These are phyloP conservation scores for Aspergillus ibericus DNA, from an alignment of 2,329 filamentous ascomycete genomes.

Conservation along the genomic window DNA sequence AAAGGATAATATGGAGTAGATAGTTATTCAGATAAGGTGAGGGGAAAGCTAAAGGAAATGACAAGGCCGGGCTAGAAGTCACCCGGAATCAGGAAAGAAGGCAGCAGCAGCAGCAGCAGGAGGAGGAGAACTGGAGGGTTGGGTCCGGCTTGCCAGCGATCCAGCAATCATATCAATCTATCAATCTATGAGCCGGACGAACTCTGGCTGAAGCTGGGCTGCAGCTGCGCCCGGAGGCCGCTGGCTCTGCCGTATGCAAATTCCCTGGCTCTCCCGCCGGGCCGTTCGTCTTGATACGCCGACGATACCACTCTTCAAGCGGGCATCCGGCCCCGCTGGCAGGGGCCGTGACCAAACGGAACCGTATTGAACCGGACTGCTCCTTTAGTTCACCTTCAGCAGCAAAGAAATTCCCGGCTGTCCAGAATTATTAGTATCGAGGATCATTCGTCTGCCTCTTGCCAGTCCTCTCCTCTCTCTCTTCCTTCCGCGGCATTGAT, in stretches of 20 bases:
- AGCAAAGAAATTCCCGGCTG: constrained; percentile 9
- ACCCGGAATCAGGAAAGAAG: background rate
- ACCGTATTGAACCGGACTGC: background rate
- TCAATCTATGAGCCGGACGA: background rate
- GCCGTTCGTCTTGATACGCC: background rate
- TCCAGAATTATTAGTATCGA: constrained; percentile 11
- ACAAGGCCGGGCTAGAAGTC: background rate
- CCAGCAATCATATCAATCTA: background rate
- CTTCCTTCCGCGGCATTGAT: constrained; percentile 7
- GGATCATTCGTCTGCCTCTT: background rate
- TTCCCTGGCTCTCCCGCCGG: background rate
- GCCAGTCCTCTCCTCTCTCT: constrained; percentile 1
- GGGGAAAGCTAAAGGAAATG: background rate
- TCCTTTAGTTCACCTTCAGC: constrained; percentile 10
- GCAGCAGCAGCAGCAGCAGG: background rate
- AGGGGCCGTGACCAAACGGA: background rate
- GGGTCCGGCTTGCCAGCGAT: background rate
- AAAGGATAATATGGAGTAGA: background rate
- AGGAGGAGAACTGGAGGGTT: background rate
- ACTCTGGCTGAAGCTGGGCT: no score
- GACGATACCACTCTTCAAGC: background rate
- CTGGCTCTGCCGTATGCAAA: no score
- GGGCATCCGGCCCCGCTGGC: background rate
- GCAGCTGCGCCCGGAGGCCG: no score
- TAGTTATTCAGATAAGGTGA: background rate